Conservation (phyloP, 176 grass and related monocot genomes). For the sorghum (Sorghum bicolor) region DNA sequence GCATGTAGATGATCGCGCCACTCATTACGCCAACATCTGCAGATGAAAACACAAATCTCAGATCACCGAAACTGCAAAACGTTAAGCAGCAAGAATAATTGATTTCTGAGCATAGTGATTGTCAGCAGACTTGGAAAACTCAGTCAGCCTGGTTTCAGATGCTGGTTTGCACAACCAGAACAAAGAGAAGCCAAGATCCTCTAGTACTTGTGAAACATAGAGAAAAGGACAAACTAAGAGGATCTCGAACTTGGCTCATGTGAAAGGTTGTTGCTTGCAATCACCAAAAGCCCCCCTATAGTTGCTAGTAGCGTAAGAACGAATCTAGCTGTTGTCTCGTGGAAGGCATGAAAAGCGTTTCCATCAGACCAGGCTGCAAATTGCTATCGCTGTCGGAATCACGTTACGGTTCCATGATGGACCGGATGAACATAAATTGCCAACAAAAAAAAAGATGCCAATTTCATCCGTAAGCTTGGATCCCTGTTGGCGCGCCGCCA, state of each 20-base stretch:
- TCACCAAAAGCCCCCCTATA: background rate
- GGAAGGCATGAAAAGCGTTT: conserved; percentile 9
- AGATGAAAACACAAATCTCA: conserved; percentile 19
- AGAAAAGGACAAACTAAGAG: background rate
- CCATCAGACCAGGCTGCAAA: background rate
- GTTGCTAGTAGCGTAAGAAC: background rate
- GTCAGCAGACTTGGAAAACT: background rate
- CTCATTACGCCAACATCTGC: conserved; percentile 97
- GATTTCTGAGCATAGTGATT: background rate
- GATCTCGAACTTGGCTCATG: background rate
- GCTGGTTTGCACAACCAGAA: conserved; percentile 2
- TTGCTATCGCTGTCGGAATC: background rate
- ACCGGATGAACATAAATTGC: background rate
- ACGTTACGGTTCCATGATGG: background rate
- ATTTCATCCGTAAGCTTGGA: background rate
- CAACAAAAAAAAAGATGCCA: background rate
- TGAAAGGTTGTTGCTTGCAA: background rate
- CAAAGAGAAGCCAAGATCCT: background rate
- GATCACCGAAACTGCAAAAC: background rate
- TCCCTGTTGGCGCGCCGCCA: background rate
- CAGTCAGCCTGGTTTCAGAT: background rate
- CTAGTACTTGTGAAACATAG: background rate
- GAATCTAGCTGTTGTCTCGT: background rate
- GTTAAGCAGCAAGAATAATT: background rate
- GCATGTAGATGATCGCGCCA: conserved; percentile 75